Conservation (phyloP, 2,329 filamentous ascomycete species). For the Penicillium carneum region DNA sequence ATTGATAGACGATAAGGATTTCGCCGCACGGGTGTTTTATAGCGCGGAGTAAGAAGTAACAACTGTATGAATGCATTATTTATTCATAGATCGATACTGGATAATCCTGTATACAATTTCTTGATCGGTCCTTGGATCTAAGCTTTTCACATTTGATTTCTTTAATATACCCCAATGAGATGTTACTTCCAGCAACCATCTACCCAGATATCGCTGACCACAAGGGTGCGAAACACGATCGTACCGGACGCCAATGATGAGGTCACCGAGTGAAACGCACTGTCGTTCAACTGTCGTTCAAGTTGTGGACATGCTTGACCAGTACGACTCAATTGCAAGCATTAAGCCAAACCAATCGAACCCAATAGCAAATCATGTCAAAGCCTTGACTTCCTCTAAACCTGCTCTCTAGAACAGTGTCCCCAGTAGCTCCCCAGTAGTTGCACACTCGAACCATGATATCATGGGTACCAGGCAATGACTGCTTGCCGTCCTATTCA, state of each 20-base stretch:
- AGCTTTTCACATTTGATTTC: neutral
- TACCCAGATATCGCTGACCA: neutral
- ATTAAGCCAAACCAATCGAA: neutral
- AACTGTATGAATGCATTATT: neutral
- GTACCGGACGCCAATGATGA: neutral
- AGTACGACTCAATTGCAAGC: neutral
- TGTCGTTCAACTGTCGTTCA: neutral
- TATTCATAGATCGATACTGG: too few species aligned
- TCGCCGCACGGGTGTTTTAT: neutral
- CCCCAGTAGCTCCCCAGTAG: neutral
- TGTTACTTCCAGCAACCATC: neutral
- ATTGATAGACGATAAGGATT: constrained; percentile 23
- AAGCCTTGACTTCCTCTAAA: neutral
- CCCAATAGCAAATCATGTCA: neutral
- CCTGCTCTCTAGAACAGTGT: neutral
- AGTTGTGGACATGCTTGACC: neutral
- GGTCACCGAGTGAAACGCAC: neutral
- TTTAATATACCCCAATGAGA: neutral
- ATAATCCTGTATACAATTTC: neutral
- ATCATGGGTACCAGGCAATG: neutral
- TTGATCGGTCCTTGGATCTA: neutral
- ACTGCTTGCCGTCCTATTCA: neutral
- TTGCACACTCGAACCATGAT: neutral
- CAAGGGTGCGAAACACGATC: neutral
- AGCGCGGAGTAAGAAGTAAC: neutral